These are phyloP conservation scores for Centella asiatica DNA, from an alignment of 129 eudicot species.

Conservation along the genomic window DNA sequence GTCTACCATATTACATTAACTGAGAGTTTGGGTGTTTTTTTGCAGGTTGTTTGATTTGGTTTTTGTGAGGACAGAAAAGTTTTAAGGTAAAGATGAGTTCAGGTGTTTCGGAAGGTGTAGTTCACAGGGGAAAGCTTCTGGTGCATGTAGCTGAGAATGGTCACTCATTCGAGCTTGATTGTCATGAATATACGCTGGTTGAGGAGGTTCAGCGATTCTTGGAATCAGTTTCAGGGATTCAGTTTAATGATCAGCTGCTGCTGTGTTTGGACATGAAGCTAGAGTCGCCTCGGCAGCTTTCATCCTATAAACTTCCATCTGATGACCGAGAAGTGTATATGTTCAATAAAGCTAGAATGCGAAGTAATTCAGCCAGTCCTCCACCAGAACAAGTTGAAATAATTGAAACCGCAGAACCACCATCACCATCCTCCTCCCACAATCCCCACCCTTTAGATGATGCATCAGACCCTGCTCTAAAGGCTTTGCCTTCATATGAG, in stretches of 20 bases:
- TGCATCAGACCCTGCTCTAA: slow-evolving; percentile 85
- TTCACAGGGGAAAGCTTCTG: slow-evolving; percentile 61
- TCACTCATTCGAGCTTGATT: slow-evolving; percentile 62
- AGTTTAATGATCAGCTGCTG: slow-evolving; percentile 69
- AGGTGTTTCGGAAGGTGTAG: slow-evolving; percentile 38
- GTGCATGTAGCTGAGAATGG: slow-evolving; percentile 96
- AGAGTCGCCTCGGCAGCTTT: slow-evolving; percentile 64
- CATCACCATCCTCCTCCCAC: slow-evolving; percentile 39
- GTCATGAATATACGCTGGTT: slow-evolving; percentile 70
- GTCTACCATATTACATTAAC: background rate
- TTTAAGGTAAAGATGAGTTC: slow-evolving; percentile 49
- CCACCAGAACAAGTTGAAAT: slow-evolving; percentile 44
- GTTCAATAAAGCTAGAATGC: slow-evolving; percentile 72
- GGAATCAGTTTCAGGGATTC: slow-evolving; percentile 63
- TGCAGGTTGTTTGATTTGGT: slow-evolving; percentile 11
- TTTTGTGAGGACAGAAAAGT: background rate
- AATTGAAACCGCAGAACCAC: slow-evolving; percentile 50
- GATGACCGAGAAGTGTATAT: slow-evolving; percentile 69
- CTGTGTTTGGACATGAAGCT: slow-evolving; percentile 72
- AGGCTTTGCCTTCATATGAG: slow-evolving; percentile 81
- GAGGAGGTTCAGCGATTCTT: slow-evolving; percentile 63
- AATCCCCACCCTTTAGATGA: slow-evolving; percentile 77
- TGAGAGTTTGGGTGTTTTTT: background rate
- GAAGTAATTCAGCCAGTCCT: slow-evolving; percentile 58
- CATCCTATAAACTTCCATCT: slow-evolving; percentile 70